Percentiles rank a stretch among this genome's conserved stretches.
These are phyloP conservation scores for Termitomyces eurrhizus DNA, from an alignment of 768 basidiomycete genomes.

Conservation along the genomic window DNA sequence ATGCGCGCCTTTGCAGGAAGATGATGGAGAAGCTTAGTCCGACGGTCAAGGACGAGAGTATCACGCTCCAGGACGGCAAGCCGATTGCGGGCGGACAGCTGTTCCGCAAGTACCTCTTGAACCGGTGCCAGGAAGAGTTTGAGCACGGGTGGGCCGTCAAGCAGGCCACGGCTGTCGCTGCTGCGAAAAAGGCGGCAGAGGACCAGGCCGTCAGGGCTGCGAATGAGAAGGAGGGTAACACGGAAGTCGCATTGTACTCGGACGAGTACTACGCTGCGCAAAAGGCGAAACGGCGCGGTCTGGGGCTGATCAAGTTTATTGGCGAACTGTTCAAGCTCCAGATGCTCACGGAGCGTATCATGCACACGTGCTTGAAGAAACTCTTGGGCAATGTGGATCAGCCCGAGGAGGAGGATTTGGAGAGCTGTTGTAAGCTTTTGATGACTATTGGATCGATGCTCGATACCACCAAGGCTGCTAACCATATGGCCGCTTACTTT, in stretches of 20 bases:
- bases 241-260: slow-evolving; percentile 76
- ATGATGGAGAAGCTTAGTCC: slow-evolving; percentile 93
- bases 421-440: slow-evolving; percentile 90
- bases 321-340: slow-evolving; percentile 99
- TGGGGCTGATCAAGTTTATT: slow-evolving; percentile 97
- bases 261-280: slow-evolving; percentile 96
- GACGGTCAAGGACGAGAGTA: slow-evolving; percentile 85
- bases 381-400: slow-evolving; percentile 87
- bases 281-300: slow-evolving; percentile 95
- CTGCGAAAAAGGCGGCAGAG: slow-evolving; percentile 74
- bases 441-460: slow-evolving; percentile 83
- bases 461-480: slow-evolving; percentile 77
- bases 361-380: slow-evolving; percentile 98
- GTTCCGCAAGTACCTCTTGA: slow-evolving; percentile 95
- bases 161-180: slow-evolving; percentile 83
- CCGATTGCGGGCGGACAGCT: slow-evolving; percentile 91
- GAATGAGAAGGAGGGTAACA: slow-evolving; percentile 52
- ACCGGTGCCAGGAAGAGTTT: slow-evolving; percentile 97
- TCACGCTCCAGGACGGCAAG: slow-evolving; percentile 76
- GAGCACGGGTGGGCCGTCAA: slow-evolving; percentile 93
- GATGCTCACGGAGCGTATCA: slow-evolving; percentile 97
- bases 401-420: slow-evolving; percentile 99
- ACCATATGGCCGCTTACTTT: slow-evolving; percentile 93
- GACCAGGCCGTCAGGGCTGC: too few species aligned
- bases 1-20: slow-evolving; percentile 90